A percentile compares a stretch with the other conserved stretches of the same genome.
phyloP scores from a whole-genome alignment of 805 yeast species.

The Yamadazyma ubonensis region DNA sequence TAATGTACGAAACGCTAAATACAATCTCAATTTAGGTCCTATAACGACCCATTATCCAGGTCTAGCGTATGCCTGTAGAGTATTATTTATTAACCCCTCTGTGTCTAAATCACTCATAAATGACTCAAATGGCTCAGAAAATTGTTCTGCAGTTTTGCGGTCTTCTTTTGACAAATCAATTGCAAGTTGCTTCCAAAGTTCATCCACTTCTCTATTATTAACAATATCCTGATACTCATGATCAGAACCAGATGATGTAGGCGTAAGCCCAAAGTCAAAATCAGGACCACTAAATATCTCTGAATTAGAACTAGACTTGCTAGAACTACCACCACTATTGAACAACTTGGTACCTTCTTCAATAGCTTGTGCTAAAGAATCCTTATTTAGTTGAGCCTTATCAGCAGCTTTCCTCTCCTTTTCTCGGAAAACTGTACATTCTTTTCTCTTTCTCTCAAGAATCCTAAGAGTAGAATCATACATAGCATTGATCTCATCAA shows the following conservation, averaged over 20 bases:
- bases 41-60: too few species aligned
- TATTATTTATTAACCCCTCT: background rate
- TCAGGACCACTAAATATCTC: background rate
- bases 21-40: background rate
- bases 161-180: constrained; percentile 14
- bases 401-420: background rate
- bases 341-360: background rate
- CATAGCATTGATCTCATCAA: constrained; percentile 27
- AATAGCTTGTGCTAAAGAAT: background rate
- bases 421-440: background rate
- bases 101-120: background rate
- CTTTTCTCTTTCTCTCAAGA: constrained; percentile 10
- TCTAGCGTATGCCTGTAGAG: background rate
- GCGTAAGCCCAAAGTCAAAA: background rate
- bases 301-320: background rate
- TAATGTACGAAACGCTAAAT: too few species aligned
- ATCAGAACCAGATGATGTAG: constrained; percentile 7
- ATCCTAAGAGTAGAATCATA: constrained; percentile 18
- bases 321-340: background rate
- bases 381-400: background rate
- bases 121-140: background rate
- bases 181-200: constrained; percentile 34
- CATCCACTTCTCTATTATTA: constrained; percentile 33
- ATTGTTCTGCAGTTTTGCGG: constrained; percentile 15
- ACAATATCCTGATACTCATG: constrained; percentile 14